Evolutionary conservation across 257 asterid species (phyloP).

Genomic region (Nicotiana knightiana): DNA sequence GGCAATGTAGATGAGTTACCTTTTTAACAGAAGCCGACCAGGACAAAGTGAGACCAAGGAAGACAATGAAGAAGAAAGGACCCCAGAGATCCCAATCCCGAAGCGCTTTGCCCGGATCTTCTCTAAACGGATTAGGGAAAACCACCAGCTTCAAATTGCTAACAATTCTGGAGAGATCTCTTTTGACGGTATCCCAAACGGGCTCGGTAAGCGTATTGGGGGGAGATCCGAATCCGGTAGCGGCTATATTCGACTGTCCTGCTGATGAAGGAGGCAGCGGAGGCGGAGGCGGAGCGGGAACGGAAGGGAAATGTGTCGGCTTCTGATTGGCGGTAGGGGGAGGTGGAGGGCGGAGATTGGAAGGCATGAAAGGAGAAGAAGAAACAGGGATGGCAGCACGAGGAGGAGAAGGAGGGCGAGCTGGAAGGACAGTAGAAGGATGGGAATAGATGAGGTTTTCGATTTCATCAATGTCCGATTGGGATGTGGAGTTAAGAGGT

Average conservation of each 20-base stretch:
- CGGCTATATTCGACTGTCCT: slow-evolving; percentile 13
- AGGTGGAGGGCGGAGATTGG: slow-evolving; percentile 41
- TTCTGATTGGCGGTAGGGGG: slow-evolving; percentile 19
- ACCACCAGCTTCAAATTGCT: slow-evolving; percentile 91
- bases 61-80: slow-evolving; percentile 91
- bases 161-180: slow-evolving; percentile 82
- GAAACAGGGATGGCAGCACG: slow-evolving; percentile 70
- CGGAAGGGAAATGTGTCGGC: slow-evolving; percentile 25
- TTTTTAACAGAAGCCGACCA: slow-evolving; percentile 97
- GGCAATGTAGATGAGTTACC: slow-evolving; percentile 25
- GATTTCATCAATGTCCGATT: slow-evolving; percentile 97
- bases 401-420: slow-evolving; percentile 73
- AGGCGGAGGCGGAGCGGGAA: slow-evolving; percentile 17
- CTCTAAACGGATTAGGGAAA: slow-evolving; percentile 87
- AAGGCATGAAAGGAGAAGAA: slow-evolving; percentile 46
- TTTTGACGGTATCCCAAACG: slow-evolving; percentile 90
- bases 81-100: slow-evolving; percentile 99
- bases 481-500: slow-evolving; percentile 77
- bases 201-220: slow-evolving; percentile 89
- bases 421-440: slow-evolving; percentile 64
- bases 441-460: slow-evolving; percentile 78
- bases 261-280: slow-evolving; percentile 33
- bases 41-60: slow-evolving; percentile 86
- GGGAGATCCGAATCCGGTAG: slow-evolving; percentile 63
- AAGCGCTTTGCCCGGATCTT: slow-evolving; percentile 96